A percentile compares a stretch with the other conserved stretches of the same genome.
Evolutionary conservation across 2,329 filamentous ascomycete species (phyloP).

Genomic region (Aureobasidium sp.): DNA sequence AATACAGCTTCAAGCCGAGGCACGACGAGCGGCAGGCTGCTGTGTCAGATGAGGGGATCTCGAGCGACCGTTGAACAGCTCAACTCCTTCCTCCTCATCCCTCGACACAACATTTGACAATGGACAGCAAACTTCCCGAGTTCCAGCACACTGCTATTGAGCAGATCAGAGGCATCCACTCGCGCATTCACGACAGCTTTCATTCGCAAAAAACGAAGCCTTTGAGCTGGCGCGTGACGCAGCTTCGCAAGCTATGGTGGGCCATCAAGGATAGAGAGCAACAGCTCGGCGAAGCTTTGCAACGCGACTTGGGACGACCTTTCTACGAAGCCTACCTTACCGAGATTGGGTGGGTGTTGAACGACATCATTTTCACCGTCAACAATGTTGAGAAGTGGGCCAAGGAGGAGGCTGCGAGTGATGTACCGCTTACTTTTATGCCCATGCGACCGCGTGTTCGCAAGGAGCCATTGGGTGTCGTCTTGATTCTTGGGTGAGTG

Average conservation of each 20-base stretch:
- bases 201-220: conserved; percentile 71
- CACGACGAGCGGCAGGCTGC: neutral
- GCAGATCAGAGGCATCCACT: conserved; percentile 53
- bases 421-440: conserved; percentile 60
- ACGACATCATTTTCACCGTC: conserved; percentile 70
- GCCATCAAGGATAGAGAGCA: conserved; percentile 68
- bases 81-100: neutral
- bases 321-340: conserved; percentile 62
- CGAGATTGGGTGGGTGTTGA: conserved; percentile 70
- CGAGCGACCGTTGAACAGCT: neutral
- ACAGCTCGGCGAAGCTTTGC: conserved; percentile 64
- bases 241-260: conserved; percentile 95
- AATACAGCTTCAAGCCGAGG: neutral
- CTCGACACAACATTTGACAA: neutral
- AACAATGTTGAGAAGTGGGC: conserved; percentile 73
- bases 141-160: conserved; percentile 51
- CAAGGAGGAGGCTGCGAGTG: conserved; percentile 66
- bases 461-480: conserved; percentile 78
- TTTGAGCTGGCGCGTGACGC: conserved; percentile 69
- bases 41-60: conserved; percentile 8
- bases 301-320: conserved; percentile 70
- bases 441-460: conserved; percentile 65
- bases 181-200: conserved; percentile 59
- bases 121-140: neutral
- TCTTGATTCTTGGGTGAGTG: conserved; percentile 69